Conservation (phyloP, 192 early-diverging fungal genomes). For the Umbelopsis sp. region DNA sequence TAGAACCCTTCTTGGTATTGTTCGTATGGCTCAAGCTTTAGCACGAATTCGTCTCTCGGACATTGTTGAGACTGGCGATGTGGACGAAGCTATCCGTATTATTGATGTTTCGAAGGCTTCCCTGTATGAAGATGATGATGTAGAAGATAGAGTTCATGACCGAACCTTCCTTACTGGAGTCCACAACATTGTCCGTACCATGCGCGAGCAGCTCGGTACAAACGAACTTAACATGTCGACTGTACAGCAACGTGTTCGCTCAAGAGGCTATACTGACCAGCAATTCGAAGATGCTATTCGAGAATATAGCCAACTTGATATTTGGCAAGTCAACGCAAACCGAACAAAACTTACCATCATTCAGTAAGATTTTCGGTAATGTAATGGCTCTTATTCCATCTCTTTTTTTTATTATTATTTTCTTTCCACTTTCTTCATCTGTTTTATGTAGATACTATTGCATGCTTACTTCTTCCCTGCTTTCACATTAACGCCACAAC, state of each 20-base stretch:
- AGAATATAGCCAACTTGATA: slow-evolving; percentile 74
- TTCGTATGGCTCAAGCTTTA: slow-evolving; percentile 89
- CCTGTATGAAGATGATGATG: slow-evolving; percentile 58
- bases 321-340: slow-evolving; percentile 65
- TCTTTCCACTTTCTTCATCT: background rate
- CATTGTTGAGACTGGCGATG: slow-evolving; percentile 77
- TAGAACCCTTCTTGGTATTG: slow-evolving; percentile 89
- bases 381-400: background rate
- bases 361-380: slow-evolving; percentile 3
- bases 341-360: slow-evolving; percentile 52
- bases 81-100: slow-evolving; percentile 86
- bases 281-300: slow-evolving; percentile 75
- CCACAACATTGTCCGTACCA: slow-evolving; percentile 77
- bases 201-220: slow-evolving; percentile 59
- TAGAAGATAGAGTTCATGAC: slow-evolving; percentile 39
- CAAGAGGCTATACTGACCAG: slow-evolving; percentile 76
- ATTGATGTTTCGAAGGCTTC: slow-evolving; percentile 92
- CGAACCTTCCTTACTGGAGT: slow-evolving; percentile 65
- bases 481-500: background rate
- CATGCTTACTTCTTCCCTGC: slow-evolving; percentile 1
- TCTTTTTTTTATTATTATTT: background rate
- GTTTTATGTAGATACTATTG: slow-evolving; percentile 19
- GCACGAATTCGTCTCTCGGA: slow-evolving; percentile 85
- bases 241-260: slow-evolving; percentile 69
- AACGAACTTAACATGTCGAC: slow-evolving; percentile 58